Evolutionary conservation across 2,329 filamentous ascomycete genomes (phyloP).

Genomic region (Ophiocordyceps camponoti-floridani): DNA sequence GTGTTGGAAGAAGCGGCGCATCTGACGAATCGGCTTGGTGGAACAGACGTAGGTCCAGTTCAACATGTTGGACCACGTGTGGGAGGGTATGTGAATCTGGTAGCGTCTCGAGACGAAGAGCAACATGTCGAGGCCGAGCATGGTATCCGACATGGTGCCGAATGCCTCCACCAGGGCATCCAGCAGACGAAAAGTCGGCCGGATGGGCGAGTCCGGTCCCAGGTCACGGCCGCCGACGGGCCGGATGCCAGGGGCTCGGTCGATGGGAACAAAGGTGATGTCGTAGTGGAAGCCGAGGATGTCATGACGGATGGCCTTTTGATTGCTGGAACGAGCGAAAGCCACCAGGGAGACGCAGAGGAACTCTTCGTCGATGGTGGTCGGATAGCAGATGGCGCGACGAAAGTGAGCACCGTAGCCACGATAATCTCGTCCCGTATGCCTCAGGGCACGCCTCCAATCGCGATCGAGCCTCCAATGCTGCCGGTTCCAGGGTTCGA

Average conservation of each 20-base stretch:
- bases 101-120: conserved; percentile 45
- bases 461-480: conserved; percentile 8
- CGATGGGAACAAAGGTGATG: conserved; percentile 8
- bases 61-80: conserved; percentile 49
- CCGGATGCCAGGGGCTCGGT: conserved; percentile 5
- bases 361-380: conserved; percentile 18
- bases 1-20: conserved; percentile 11
- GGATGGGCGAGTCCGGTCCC: conserved; percentile 29
- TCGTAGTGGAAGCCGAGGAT: conserved; percentile 14
- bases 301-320: conserved; percentile 15
- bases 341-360: conserved; percentile 23
- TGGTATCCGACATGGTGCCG: conserved; percentile 45
- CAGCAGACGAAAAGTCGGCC: conserved; percentile 41
- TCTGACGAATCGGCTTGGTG: conserved; percentile 16
- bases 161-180: conserved; percentile 50
- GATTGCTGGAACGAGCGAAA: conserved; percentile 19
- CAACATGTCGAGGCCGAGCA: conserved; percentile 38
- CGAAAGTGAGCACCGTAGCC: conserved; percentile 13
- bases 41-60: conserved; percentile 46
- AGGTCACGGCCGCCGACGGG: conserved; percentile 20
- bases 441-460: conserved; percentile 9
- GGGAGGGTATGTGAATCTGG: conserved; percentile 32
- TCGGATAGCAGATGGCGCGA: conserved; percentile 8
- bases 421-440: conserved; percentile 7
- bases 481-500: conserved; percentile 13